Base-by-base conservation (phyloP, 768 basidiomycete genomes). In the Xerocomus brunneocitrinus region DNA sequence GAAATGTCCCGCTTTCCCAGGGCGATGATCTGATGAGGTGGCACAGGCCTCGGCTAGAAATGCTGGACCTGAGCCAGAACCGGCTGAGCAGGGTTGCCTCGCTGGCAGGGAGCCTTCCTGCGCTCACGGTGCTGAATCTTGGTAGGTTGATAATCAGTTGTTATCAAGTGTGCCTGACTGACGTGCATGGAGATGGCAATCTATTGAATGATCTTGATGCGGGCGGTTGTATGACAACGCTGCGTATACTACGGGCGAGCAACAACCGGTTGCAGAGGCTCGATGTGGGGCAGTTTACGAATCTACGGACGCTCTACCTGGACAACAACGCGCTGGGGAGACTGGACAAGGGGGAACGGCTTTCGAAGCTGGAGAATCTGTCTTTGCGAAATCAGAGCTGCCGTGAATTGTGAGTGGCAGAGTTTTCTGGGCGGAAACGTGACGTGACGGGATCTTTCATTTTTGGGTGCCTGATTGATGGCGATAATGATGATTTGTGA, bases 321-420 rank as follows among this genome's bases (percentile, higher is more conserved):
- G 97, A 99, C 76, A 85, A 86, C 69, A 95, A 97, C 66, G 68
- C 69, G 38, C 75, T 91, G 31, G 71, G 67, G 31, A 64, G 73
- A 44, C 67, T 89, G 47, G 68, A 62, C 43, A 81, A 80, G 67
- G 72, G 81, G 63, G 77, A 80, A 56, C 76, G 80, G 14, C 72
- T 90, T 61, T 72, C 68, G 47, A 89, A 82, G 70, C 74, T 99
- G 64, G 94, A 98, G 71, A 92, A 92, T 63, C 76, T 99, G 48
- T 94, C 91, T 64, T 59, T 98, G 75, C 81, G 97, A 69, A 92
- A 93, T 71, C 95, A 99, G 72, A 78, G 79, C 64, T 85, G 84
- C 58, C 76, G 80, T 41, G 80, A 80, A 52, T 70, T 93, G 90
- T 89, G 70, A 81, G 88, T 85, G 44, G 58, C 14, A 39, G 58